Evolutionary conservation across 257 asterid genomes (phyloP), one percentile per base, ranked within the genome.

Genomic region (Handroanthus guayacan): DNA sequence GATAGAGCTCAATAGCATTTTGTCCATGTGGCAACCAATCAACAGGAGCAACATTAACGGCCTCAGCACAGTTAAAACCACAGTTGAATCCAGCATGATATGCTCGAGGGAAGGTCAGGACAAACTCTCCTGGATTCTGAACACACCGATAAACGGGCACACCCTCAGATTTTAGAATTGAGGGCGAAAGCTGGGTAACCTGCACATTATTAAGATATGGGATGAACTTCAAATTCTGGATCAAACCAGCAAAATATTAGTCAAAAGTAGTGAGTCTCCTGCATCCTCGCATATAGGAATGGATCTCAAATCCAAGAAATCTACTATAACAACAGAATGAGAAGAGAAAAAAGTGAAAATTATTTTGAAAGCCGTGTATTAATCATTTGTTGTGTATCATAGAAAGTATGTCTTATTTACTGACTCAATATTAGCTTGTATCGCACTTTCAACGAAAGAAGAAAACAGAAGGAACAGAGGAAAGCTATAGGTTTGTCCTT

Each of bases 1-100:
- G 81, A 61, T 90, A 90, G 45, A 87, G 94, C 88, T 89, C 91
- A 75, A 90, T 86, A 61, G 96, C 96, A 80, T 86, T 86, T 75
- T 89, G 94, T n/a, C 96, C 96, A 65, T 90, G 96, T 34, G 89
- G 96, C 76, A 90, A 81, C 96, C 96, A 90, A 75, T 90, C 96
- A 80, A 90, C 91, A 68, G 96, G 96, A 72, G 96, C 96, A 39
- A 90, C 92, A 80, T 90, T 90, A 76, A 90, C 96, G 68, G 96
- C 96, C 83, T 90, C 96, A 41, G 96, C 96, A 84, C 96, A 90
- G 80, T 89, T 90, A 60, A 90, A 90, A 67, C 97, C 97, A 57
- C 86, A 75, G 75, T 89, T 91, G 80, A 91, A 91, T 67, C 97
- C 97, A 37, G 97, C 92, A 82, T 91, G 97, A 78, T 91, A 91